Evolutionary conservation across 148 eudicot species (phyloP).

Genomic region (Silene conica): DNA sequence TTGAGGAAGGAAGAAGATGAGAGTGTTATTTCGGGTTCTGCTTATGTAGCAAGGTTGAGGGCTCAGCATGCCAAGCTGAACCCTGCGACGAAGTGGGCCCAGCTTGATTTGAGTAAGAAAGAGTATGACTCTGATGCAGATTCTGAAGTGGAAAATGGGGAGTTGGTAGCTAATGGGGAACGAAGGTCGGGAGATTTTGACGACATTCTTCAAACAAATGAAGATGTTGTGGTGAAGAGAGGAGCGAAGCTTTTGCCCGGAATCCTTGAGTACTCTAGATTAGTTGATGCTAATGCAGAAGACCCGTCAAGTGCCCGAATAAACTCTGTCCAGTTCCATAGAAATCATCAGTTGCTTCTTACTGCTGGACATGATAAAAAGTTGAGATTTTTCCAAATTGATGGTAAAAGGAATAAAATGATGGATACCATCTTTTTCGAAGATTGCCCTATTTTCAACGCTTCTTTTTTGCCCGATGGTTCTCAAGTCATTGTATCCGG

Average conservation of each 20-base stretch:
- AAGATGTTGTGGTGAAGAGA: conserved; percentile 70
- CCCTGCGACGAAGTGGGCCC: conserved; percentile 86
- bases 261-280: conserved; percentile 58
- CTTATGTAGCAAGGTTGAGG: conserved; percentile 71
- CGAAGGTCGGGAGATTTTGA: conserved; percentile 31
- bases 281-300: conserved; percentile 69
- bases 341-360: conserved; percentile 84
- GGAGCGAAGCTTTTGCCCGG: conserved; percentile 66
- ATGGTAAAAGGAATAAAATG: conserved; percentile 77
- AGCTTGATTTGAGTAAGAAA: conserved; percentile 37
- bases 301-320: conserved; percentile 55
- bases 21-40: conserved; percentile 59
- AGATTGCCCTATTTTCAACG: conserved; percentile 74
- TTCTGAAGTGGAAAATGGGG: conserved; percentile 48
- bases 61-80: conserved; percentile 80
- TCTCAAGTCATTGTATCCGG: conserved; percentile 77
- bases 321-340: conserved; percentile 81
- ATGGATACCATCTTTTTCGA: conserved; percentile 72
- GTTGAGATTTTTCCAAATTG: conserved; percentile 79
- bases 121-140: conserved; percentile 66
- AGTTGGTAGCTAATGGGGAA: conserved; percentile 35
- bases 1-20: conserved; percentile 85
- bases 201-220: conserved; percentile 54
- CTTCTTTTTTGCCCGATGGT: conserved; percentile 83
- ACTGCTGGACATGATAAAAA: conserved; percentile 68